Evolutionary conservation across 352 stramenopile genomes (phyloP), one percentile per base, ranked within the genome.

Genomic region (Phytophthora lateralis): DNA sequence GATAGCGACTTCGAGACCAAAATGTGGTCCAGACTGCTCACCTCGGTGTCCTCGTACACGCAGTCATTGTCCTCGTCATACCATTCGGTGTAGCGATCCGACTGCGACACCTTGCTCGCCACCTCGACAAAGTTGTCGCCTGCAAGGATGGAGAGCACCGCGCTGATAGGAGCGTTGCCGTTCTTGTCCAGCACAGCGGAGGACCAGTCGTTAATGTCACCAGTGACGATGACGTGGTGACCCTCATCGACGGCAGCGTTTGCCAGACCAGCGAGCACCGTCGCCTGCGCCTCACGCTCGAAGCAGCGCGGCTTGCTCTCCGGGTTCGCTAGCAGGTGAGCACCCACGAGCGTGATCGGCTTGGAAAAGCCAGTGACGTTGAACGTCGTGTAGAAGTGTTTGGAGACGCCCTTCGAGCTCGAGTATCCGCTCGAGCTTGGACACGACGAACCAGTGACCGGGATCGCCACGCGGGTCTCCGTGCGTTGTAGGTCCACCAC

Each of bases 311-410:
- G 41, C 54, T 82, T 85, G 54, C 78, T 75, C 44, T 84, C 51
- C 12, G 82, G 82, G 37, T 86, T 76, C 24, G 82, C 82, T 20
- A 91, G 55, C 48, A 91, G 63, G 56, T 91, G 82, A 12, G 76
- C 78, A 12, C 80, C 82, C 9, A 91, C 78, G 15, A 90, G 54
- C 1, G 80, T 88, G 46, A 91, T 75, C 8, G 80, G 77, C 59
- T 88, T 90, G 42, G 76, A 77, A 68, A 85, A 87, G 4, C 80
- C 77, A 4, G 69, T 62, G 35, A 86, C 70, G 37, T 89, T 82
- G 69, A 91, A 86, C 5, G 75, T 82, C 41, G 82, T 82, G 70
- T 84, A 86, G 47, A 90, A 84, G 66, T 91, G 73, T 69, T 91
- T 91, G 53, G 78, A 78, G 30, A 89, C 78, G 6, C 63, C 71